Base-by-base conservation (phyloP, 2,329 filamentous ascomycete genomes). In the Zymoseptoria crescenta region DNA sequence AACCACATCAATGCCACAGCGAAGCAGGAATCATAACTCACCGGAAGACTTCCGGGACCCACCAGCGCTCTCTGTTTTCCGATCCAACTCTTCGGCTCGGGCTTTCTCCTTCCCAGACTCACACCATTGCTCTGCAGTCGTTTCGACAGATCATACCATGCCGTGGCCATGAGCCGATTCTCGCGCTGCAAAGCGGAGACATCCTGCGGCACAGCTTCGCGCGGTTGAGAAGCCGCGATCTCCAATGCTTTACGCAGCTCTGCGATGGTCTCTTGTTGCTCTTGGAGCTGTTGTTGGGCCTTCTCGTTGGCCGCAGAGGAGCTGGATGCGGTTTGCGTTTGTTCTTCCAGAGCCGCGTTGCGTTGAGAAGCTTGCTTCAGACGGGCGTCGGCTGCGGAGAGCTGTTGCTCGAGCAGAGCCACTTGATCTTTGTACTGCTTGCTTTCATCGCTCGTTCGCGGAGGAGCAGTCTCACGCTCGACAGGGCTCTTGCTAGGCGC, bases 41-140 rank as follows among this genome's bases (percentile, higher is more conserved):
- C 51, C 20, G 24, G 21, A 30, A 27, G n/a, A 29, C 59, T 58
- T 4, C 59, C 57, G 13, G 70, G 69, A 20, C 72, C 72, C 30
- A 78, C 75, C 55, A 74, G 67, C n/a, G 66, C 70, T 71, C 89
- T 83, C 80, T 94, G 89, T 78, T 89, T 91, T 69, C 89, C 89
- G 67, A 95, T 76, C 88, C 89, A 95, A 75, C 88, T 92, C 74
- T 85, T 87, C 13, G 89, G 87, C 66, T 83, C 82, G 67, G 93
- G 88, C 66, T 84, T 84, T 66, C 88, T 81, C 65, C 90, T 79
- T 70, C 91, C 87, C 62, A 95, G 75, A 57, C 89, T 84, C 49
- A 93, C 87, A 62, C 89, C 88, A 72, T 92, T 93, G 76, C 88
- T 91, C 75, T 94, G 89, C 66, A 95, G 74, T 55, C 90, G 81